Evolutionary conservation across 768 basidiomycete species (phyloP), one percentile per base, ranked within the genome.

Genomic region (Kwoniella botswanensis): DNA sequence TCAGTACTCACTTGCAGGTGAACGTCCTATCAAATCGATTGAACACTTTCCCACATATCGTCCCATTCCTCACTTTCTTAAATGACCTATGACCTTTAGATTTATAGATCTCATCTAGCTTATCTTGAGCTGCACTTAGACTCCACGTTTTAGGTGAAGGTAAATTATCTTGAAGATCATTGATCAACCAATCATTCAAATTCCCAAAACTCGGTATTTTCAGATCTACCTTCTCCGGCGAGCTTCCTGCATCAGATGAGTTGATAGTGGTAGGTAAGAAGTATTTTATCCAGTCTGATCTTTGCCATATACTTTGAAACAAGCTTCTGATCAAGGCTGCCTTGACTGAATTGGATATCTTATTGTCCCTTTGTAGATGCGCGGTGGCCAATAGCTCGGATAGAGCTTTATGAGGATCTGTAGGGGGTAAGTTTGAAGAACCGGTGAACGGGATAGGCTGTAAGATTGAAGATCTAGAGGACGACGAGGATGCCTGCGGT

Each of bases 1-100:
- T 35, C 35, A 35, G 35, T 63, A 77, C 81, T 79, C 70, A 82
- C 81, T 79, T 79, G 78, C 81, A 82, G 12, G 74, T 77, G 56
- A 76, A 82, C 3, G 79, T 81, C 68, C 77, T 71, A 22, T 79
- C 81, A 63, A 67, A 75, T 50, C 78, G 66, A 55, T 71, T 70
- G 17, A 82, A 58, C n/a, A 72, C 73, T 57, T 74, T 78, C 1
- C 79, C 79, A 68, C 81, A 82, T 13, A 65, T 73, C 64, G 52
- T 63, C 0, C 81, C 81, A n/a, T 56, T 68, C 29, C 68, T 68
- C 10, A 57, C 18, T 41, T 44, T 57, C 29, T 67, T 69, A 4
- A 52, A n/a, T 9, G 68, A 62, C 42, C 64, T 57, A 29, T 68
- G 62, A 7, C 75, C 72, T 3, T 29, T 57, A 2, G 22, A 57